phyloP scores from a whole-genome alignment of 768 basidiomycete genomes.

The Suillus plorans region DNA sequence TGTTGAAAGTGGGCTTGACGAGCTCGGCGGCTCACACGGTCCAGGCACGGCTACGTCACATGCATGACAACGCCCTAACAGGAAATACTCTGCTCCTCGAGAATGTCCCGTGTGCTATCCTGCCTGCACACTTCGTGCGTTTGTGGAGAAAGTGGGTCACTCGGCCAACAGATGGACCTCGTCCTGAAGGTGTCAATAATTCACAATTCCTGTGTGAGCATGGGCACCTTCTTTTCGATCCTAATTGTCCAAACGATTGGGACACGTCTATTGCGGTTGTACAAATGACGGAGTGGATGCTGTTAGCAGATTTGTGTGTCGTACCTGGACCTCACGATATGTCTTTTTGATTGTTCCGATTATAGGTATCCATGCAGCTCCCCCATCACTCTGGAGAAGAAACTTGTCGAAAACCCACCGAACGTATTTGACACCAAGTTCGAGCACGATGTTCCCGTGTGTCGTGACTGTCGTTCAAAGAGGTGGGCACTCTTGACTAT shows the following conservation, averaged over 20 bases:
- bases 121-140: slow-evolving; percentile 61
- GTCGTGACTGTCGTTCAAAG: slow-evolving; percentile 57
- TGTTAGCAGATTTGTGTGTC: slow-evolving; percentile 57
- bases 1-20: slow-evolving; percentile 3
- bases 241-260: slow-evolving; percentile 58
- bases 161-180: slow-evolving; percentile 49
- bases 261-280: slow-evolving; percentile 58
- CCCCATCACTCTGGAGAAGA: slow-evolving; percentile 48
- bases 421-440: slow-evolving; percentile 38
- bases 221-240: slow-evolving; percentile 60
- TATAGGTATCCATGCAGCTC: slow-evolving; percentile 59
- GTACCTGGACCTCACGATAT: slow-evolving; percentile 10
- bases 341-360: slow-evolving; percentile 19
- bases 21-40: slow-evolving; percentile 10
- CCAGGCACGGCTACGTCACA: slow-evolving; percentile 62
- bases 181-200: slow-evolving; percentile 68
- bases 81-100: slow-evolving; percentile 46
- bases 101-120: slow-evolving; percentile 52
- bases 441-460: slow-evolving; percentile 52
- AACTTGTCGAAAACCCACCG: slow-evolving; percentile 21
- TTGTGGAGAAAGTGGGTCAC: slow-evolving; percentile 71
- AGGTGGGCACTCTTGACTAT: slow-evolving; percentile 39
- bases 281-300: slow-evolving; percentile 63
- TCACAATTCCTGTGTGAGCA: slow-evolving; percentile 67
- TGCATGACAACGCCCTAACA: slow-evolving; percentile 55